These are phyloP conservation scores for Fusarium veterinarium DNA, from an alignment of 2,329 filamentous ascomycete genomes.

Conservation along the genomic window DNA sequence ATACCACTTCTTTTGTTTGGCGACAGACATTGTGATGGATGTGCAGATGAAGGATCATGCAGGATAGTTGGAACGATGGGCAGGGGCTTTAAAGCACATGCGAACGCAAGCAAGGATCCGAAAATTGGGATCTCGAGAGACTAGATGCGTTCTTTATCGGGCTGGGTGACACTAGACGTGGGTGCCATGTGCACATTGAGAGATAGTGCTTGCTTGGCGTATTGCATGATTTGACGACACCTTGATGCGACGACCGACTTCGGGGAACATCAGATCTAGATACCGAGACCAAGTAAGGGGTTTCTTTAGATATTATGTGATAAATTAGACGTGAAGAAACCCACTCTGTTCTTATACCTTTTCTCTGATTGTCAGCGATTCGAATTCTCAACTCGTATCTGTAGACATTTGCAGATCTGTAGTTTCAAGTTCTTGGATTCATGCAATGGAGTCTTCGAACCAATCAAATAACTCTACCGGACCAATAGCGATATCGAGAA, in stretches of 20 bases:
- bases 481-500: background rate
- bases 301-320: too few relatives aligned
- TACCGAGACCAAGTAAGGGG: background rate
- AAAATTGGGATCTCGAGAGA: background rate
- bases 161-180: background rate
- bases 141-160: constrained; percentile 1
- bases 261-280: background rate
- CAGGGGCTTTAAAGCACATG: constrained; percentile 1
- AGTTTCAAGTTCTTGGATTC: accelerated
- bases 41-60: background rate
- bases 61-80: background rate
- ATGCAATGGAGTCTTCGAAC: accelerated
- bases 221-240: constrained; percentile 11
- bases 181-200: background rate
- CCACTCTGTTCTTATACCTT: too few relatives aligned
- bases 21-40: constrained; percentile 2
- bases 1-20: constrained; percentile 23
- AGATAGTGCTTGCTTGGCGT: constrained; percentile 1
- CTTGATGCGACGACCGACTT: background rate
- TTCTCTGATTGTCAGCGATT: too few relatives aligned
- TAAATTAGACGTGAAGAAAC: too few relatives aligned
- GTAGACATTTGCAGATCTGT: background rate
- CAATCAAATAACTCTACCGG: background rate
- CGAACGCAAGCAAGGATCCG: background rate
- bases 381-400: too few relatives aligned